Percentiles rank a stretch among this genome's conserved stretches.
phyloP scores from a whole-genome alignment of 768 basidiomycete species.

The Gloeostereum incarnatum region DNA sequence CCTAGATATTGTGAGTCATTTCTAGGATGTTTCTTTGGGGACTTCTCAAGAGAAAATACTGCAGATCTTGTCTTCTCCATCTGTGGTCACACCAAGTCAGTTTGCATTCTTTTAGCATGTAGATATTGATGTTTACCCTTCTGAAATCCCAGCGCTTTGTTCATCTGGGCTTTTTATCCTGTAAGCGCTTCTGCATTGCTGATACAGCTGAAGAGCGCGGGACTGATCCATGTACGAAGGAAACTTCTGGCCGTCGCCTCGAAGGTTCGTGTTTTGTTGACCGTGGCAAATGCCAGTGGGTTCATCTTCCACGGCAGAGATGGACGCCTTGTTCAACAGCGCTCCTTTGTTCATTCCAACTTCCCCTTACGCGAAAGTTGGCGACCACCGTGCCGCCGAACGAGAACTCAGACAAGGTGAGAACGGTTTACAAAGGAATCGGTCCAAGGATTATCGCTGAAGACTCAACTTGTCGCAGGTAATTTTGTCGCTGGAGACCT shows the following conservation, averaged over 20 bases:
- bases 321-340: conserved; percentile 31
- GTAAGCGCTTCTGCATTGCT: conserved; percentile 11
- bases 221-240: conserved; percentile 14
- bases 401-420: conserved; percentile 28
- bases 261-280: conserved; percentile 18
- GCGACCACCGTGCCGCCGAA: conserved; percentile 25
- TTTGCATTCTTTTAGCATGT: neutral
- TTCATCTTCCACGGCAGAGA: conserved; percentile 18
- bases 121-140: neutral
- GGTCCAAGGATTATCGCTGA: no score
- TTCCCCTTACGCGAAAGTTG: conserved; percentile 23
- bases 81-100: conserved; percentile 33
- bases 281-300: neutral
- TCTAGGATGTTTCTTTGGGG: no score
- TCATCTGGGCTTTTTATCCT: conserved; percentile 35
- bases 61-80: conserved; percentile 35
- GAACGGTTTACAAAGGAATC: no score
- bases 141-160: conserved; percentile 19
- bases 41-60: neutral
- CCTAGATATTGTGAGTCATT: conserved; percentile 18
- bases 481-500: conserved; percentile 19
- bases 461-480: no score
- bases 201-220: no score
- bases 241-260: conserved; percentile 32
- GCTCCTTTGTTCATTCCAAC: conserved; percentile 27